Evolutionary conservation across 768 basidiomycete species (phyloP).

Genomic region (Amanita rubescens): DNA sequence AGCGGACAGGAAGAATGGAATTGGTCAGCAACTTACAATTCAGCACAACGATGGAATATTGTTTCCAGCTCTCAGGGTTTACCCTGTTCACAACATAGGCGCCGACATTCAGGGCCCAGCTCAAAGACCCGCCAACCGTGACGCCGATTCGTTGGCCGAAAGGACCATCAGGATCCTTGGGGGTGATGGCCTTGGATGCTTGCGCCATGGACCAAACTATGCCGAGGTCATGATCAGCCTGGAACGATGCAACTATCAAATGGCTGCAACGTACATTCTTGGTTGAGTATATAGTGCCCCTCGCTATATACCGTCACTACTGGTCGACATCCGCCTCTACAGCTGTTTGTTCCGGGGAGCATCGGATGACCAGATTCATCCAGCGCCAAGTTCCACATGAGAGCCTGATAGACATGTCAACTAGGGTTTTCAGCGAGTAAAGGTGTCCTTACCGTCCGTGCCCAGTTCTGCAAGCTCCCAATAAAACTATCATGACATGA

Average conservation of each 20-base stretch:
- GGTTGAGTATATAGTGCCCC: constrained; percentile 57
- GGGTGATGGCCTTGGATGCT: constrained; percentile 65
- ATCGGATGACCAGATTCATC: constrained; percentile 57
- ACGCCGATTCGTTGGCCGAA: constrained; percentile 64
- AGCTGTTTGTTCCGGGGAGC: constrained; percentile 57
- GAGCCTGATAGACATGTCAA: background rate
- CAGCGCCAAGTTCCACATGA: constrained; percentile 75
- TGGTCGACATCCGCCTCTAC: constrained; percentile 58
- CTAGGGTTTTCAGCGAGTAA: background rate
- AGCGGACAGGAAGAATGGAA: background rate
- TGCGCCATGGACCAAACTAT: constrained; percentile 69
- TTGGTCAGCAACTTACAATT: constrained; percentile 40
- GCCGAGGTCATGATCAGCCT: background rate
- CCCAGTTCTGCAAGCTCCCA: constrained; percentile 6
- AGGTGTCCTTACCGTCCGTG: constrained; percentile 1
- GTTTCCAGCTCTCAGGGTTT: constrained; percentile 45
- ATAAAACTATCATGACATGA: constrained; percentile 5
- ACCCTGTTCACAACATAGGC: constrained; percentile 58
- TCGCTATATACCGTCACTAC: constrained; percentile 61
- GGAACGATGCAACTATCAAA: background rate
- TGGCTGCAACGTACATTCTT: constrained; percentile 51
- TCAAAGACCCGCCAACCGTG: constrained; percentile 46
- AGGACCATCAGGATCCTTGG: constrained; percentile 59
- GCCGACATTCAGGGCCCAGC: constrained; percentile 53
- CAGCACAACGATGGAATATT: constrained; percentile 67